Evolutionary conservation across 2,329 filamentous ascomycete species (phyloP).

Genomic region (Ceratocystis cacaofunesta): DNA sequence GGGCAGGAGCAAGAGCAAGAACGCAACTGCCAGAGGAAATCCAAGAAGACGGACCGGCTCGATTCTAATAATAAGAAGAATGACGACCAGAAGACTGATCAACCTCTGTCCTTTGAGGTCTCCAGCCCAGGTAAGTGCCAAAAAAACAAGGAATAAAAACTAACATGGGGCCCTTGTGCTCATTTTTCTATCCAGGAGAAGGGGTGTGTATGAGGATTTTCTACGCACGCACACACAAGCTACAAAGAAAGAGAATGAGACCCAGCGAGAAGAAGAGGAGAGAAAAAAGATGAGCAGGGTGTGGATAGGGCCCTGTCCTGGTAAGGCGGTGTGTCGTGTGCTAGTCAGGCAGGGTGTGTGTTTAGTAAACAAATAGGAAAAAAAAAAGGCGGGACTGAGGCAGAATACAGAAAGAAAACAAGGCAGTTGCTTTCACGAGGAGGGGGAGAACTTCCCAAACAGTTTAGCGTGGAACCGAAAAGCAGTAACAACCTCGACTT

Average conservation of each 20-base stretch:
- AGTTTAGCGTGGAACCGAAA: constrained; percentile 1
- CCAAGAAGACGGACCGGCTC: background rate
- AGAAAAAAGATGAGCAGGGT: background rate
- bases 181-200: constrained; percentile 1
- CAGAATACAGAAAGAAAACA: background rate
- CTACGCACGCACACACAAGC: background rate
- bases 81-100: background rate
- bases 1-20: background rate
- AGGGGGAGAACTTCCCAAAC: constrained; percentile 5
- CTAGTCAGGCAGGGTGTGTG: background rate
- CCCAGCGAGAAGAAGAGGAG: background rate
- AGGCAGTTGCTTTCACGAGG: background rate
- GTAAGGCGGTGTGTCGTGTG: background rate
- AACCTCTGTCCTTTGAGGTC: background rate
- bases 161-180: background rate
- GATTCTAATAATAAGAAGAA: constrained; percentile 10
- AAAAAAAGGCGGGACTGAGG: background rate
- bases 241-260: background rate
- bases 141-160: constrained; percentile 6
- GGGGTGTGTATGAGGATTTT: constrained; percentile 2
- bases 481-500: background rate
- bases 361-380: background rate
- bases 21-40: background rate
- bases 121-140: constrained; percentile 1
- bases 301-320: background rate